Evolutionary conservation across 106 monocot genomes (phyloP), one percentile per base, ranked within the genome.

Genomic region (Vanilla planifolia): DNA sequence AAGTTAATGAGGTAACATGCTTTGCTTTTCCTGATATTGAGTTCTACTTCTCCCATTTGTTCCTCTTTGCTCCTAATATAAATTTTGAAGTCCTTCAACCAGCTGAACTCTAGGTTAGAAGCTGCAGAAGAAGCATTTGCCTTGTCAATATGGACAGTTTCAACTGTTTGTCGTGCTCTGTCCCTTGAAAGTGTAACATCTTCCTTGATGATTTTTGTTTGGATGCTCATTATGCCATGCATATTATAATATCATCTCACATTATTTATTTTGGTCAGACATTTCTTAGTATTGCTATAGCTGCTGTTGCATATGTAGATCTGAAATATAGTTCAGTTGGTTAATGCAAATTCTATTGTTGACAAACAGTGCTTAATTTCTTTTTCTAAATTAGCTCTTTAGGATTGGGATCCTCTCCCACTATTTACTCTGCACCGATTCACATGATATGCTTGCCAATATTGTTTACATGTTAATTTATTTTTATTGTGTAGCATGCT

Each of bases 61-160:
- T 66, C 23, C 60, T 16, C 16, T 8, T 27, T 46, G 41, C 16
- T 8, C 69, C 69, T 19, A 64, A 55, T 48, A 48, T 40, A 8
- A 14, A 64, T 34, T 35, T 13, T 65, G 39, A 51, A 62, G 65
- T 46, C 64, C 20, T 82, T 23, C 35, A 57, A 55, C 59, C 69
- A 96, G 96, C 81, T 87, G 60, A 79, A 82, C 72, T 77, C 80
- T 52, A 73, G 68, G 36, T 43, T 96, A 75, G 91, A 80, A 46
- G 86, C 90, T 77, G 84, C 81, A 21, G 96, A 96, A 79, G 96
- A 96, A 87, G 87, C 87, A 72, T 63, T 87, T 72, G 83, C 90
- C 69, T 57, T 96, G 33, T 90, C 96, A 66, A 55, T 96, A 55
- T 96, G 96, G 96, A 77, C 90, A 2, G 72, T 76, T 64, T 69